phyloP scores from a whole-genome alignment of 306 rosid species.

The Sesbania bispinosa region DNA sequence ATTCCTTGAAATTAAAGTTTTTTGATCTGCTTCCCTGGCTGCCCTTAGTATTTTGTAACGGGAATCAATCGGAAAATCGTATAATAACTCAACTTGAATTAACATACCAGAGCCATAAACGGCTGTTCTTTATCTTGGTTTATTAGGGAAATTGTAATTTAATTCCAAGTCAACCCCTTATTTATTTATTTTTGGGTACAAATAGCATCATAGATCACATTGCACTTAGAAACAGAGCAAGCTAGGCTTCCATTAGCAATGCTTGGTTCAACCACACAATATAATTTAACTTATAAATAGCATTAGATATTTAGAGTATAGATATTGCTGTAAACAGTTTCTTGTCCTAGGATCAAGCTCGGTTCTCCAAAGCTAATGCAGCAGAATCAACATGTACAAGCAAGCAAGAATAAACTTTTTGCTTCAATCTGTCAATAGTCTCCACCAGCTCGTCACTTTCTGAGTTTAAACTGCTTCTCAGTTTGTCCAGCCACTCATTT shows the following conservation, averaged over 20 bases:
- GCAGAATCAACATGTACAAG: constrained; percentile 78
- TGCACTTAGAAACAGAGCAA: not conserved
- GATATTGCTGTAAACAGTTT: not conserved
- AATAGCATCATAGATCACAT: constrained; percentile 16
- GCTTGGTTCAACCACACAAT: constrained; percentile 22
- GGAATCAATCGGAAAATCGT: not conserved
- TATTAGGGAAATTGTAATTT: not conserved
- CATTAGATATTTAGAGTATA: not conserved
- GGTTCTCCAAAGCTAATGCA: constrained; percentile 75
- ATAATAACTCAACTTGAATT: not conserved
- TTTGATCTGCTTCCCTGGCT: not conserved
- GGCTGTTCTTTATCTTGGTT: not conserved
- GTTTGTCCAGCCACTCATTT: constrained; percentile 86
- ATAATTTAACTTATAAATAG: constrained; percentile 36
- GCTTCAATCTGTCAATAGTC: constrained; percentile 63
- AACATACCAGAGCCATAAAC: not conserved
- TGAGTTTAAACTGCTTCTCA: constrained; percentile 39
- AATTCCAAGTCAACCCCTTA: not conserved
- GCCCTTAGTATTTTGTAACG: not conserved
- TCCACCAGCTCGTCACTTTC: constrained; percentile 41
- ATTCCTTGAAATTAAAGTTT: not conserved
- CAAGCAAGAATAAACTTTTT: constrained; percentile 69
- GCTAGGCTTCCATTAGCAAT: not conserved
- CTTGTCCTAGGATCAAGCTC: constrained; percentile 39
- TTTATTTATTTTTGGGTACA: constrained; percentile 6